Percentiles rank a stretch among this genome's conserved stretches.
phyloP scores from a whole-genome alignment of 495 filamentous ascomycete species.

The Hypoxylon lenormandii region DNA sequence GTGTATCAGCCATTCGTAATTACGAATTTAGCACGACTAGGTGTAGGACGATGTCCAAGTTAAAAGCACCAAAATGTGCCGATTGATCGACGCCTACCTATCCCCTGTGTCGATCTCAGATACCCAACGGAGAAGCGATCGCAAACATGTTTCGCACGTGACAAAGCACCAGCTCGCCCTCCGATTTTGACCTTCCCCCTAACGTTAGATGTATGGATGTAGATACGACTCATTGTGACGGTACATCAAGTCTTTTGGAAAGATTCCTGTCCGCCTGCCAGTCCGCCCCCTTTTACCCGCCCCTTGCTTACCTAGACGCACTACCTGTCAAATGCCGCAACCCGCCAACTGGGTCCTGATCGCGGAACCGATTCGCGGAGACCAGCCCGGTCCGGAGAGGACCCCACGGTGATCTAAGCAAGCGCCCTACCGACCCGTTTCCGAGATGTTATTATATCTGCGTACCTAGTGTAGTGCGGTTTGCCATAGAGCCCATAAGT shows the following conservation, averaged over 20 bases:
- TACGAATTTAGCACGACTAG: background rate
- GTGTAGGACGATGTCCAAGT: background rate
- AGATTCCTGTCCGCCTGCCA: background rate
- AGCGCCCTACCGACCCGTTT: conserved; percentile 32
- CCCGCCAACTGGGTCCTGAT: conserved; percentile 10
- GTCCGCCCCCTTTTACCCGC: background rate
- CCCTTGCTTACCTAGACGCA: no score
- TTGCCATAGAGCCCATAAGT: background rate
- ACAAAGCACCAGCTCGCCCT: no score
- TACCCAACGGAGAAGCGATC: no score
- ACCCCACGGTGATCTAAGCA: conserved; percentile 32
- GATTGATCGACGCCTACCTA: conserved; percentile 23
- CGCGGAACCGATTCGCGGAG: background rate
- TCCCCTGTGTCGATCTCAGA: conserved; percentile 32
- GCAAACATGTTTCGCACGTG: no score
- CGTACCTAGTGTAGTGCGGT: background rate
- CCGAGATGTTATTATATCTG: conserved; percentile 12
- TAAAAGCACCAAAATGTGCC: conserved; percentile 4
- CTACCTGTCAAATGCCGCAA: conserved; percentile 13
- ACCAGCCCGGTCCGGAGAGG: conserved; percentile 13
- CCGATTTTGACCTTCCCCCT: no score
- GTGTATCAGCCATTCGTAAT: conserved; percentile 16
- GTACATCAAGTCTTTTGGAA: no score
- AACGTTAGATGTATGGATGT: no score
- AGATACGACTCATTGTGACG: no score